phyloP scores from a whole-genome alignment of 1,284 basidiomycete species.

The Heterobasidion annosum region DNA sequence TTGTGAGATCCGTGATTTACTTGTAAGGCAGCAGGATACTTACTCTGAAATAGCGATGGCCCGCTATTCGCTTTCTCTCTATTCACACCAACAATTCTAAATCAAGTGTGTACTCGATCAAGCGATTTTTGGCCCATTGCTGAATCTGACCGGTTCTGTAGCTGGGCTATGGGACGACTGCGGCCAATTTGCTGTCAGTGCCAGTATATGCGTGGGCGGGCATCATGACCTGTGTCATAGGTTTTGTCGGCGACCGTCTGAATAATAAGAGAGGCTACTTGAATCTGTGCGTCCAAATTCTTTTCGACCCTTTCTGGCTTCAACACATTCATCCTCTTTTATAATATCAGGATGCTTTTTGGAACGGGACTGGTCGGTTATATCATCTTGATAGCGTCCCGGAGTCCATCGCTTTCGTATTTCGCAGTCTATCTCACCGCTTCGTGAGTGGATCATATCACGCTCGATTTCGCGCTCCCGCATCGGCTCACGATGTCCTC shows the following conservation, averaged over 20 bases:
- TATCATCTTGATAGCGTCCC: conserved; percentile 39
- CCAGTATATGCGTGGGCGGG: conserved; percentile 43
- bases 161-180: conserved; percentile 35
- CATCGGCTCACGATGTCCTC: neutral
- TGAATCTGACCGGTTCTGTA: neutral
- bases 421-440: conserved; percentile 38
- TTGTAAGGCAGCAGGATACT: neutral
- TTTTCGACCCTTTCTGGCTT: conserved; percentile 2
- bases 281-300: conserved; percentile 30
- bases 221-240: conserved; percentile 37
- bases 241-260: conserved; percentile 36
- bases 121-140: neutral
- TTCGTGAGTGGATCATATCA: conserved; percentile 25
- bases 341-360: conserved; percentile 6
- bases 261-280: conserved; percentile 34
- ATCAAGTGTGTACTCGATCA: conserved; percentile 23
- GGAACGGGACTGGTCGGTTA: conserved; percentile 36
- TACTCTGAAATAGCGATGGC: conserved; percentile 24
- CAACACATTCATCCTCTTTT: conserved; percentile 7
- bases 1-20: conserved; percentile 21
- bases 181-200: conserved; percentile 44
- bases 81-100: conserved; percentile 47
- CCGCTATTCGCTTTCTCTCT: conserved; percentile 47
- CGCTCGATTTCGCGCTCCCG: neutral
- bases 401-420: conserved; percentile 32